phyloP scores from a whole-genome alignment of 331 rosid genomes.

The Malus hybrid region DNA sequence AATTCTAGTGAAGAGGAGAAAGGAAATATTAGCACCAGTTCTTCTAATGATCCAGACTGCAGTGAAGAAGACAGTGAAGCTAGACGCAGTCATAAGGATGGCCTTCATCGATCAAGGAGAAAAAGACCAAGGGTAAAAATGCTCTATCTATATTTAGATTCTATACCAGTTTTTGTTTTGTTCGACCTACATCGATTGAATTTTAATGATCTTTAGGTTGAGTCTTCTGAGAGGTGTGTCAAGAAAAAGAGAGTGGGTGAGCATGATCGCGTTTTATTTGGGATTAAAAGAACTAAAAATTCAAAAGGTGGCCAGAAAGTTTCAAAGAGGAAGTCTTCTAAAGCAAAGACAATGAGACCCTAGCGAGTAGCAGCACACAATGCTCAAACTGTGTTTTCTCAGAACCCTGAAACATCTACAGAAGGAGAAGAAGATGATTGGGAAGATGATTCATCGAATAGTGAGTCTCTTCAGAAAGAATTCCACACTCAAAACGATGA shows the following conservation, averaged over 20 bases:
- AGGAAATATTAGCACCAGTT: constrained; percentile 39
- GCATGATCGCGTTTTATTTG: constrained; percentile 35
- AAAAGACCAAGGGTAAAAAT: constrained; percentile 44
- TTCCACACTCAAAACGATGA: constrained; percentile 32
- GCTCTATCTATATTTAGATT: constrained; percentile 4
- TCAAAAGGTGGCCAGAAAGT: constrained; percentile 34
- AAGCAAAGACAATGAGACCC: constrained; percentile 53
- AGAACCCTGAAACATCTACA: constrained; percentile 49
- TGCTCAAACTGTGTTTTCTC: constrained; percentile 67
- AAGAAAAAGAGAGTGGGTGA: constrained; percentile 69
- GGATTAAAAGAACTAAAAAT: constrained; percentile 45
- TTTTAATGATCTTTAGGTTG: constrained; percentile 38
- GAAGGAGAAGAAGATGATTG: constrained; percentile 42
- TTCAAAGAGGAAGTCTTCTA: constrained; percentile 46
- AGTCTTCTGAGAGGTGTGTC: constrained; percentile 60
- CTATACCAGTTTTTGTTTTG: constrained; percentile 4
- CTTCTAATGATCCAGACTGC: constrained; percentile 55
- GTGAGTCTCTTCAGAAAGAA: constrained; percentile 27
- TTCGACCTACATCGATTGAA: constrained; percentile 17
- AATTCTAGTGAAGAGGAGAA: constrained; percentile 58
- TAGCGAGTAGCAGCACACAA: constrained; percentile 64
- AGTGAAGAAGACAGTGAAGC: constrained; percentile 41
- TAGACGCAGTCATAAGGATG: constrained; percentile 38
- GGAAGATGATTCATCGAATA: constrained; percentile 54
- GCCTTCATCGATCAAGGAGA: constrained; percentile 74